These are phyloP conservation scores for Candida endomychidarum DNA, from an alignment of 805 yeast species.

Conservation along the genomic window DNA sequence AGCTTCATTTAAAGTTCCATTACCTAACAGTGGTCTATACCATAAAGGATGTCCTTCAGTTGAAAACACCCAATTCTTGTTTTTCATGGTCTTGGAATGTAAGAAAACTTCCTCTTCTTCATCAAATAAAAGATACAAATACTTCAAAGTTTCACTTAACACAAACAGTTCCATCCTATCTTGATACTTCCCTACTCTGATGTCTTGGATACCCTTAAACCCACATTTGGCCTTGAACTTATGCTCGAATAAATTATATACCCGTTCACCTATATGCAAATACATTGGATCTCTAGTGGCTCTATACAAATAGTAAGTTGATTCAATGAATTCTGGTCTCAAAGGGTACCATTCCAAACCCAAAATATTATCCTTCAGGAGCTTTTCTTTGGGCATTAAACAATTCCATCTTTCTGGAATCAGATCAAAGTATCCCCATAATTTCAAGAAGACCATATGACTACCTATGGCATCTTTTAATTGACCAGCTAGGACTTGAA, in stretches of 20 bases:
- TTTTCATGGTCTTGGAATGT: slow-evolving; percentile 30
- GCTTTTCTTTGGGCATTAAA: slow-evolving; percentile 13
- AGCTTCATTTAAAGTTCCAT: too few species aligned
- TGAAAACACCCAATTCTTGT: slow-evolving; percentile 60
- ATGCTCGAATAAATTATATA: slow-evolving; percentile 54
- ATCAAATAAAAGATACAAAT: slow-evolving; percentile 77
- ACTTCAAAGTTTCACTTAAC: slow-evolving; percentile 82
- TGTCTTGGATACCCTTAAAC: slow-evolving; percentile 71
- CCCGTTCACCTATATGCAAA: slow-evolving; percentile 68
- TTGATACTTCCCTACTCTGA: slow-evolving; percentile 59
- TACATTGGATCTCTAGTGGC: slow-evolving; percentile 88
- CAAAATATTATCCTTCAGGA: slow-evolving; percentile 23
- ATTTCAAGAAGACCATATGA: slow-evolving; percentile 64
- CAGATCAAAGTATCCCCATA: slow-evolving; percentile 78
- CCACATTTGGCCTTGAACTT: slow-evolving; percentile 70
- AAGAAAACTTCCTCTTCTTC: slow-evolving; percentile 48
- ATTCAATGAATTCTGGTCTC: slow-evolving; percentile 89
- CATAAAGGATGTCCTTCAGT: slow-evolving; percentile 94
- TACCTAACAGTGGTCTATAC: slow-evolving; percentile 43
- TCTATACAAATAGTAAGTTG: slow-evolving; percentile 76
- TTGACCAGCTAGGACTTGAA: slow-evolving; percentile 78
- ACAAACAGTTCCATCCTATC: slow-evolving; percentile 93
- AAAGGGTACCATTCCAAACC: slow-evolving; percentile 88
- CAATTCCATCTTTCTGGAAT: slow-evolving; percentile 87
- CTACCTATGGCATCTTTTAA: slow-evolving; percentile 59